Evolutionary conservation across 192 early-diverging fungal genomes (phyloP).

Genomic region (Coemansia erecta): DNA sequence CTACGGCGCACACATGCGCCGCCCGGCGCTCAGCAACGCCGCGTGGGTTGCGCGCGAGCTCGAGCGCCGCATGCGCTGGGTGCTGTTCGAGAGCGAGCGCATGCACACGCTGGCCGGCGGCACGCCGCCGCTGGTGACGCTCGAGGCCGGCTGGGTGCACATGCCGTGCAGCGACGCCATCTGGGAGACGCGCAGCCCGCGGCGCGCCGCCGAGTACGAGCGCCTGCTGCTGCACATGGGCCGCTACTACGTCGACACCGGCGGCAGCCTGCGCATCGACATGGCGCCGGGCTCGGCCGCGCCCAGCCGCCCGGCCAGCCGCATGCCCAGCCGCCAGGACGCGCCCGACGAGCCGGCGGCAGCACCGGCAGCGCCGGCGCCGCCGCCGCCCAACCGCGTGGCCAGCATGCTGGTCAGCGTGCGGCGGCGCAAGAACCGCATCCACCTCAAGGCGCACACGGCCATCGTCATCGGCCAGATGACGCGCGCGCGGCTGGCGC

Average conservation of each 20-base stretch:
- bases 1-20: constrained; percentile 42
- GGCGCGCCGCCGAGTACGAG: constrained; percentile 51
- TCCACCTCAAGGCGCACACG: constrained; percentile 50
- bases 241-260: constrained; percentile 52
- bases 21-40: constrained; percentile 39
- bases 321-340: neutral
- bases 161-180: constrained; percentile 55
- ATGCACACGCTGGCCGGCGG: constrained; percentile 44
- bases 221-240: constrained; percentile 54
- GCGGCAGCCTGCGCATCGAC: constrained; percentile 51
- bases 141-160: constrained; percentile 53
- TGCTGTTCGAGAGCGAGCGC: constrained; percentile 51
- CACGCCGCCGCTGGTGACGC: constrained; percentile 48
- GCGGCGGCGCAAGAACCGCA: constrained; percentile 49
- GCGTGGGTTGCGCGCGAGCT: constrained; percentile 50
- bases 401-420: constrained; percentile 52
- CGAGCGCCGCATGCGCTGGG: constrained; percentile 52
- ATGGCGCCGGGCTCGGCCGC: constrained; percentile 19
- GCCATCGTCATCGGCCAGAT: constrained; percentile 51
- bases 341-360: constrained; percentile 5
- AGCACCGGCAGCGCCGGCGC: neutral
- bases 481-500: constrained; percentile 46
- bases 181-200: constrained; percentile 37
- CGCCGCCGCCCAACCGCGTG: constrained; percentile 31
- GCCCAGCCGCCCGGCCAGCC: neutral